Evolutionary conservation across 2,329 filamentous ascomycete species (phyloP).

Genomic region (Aspergillus sp.): DNA sequence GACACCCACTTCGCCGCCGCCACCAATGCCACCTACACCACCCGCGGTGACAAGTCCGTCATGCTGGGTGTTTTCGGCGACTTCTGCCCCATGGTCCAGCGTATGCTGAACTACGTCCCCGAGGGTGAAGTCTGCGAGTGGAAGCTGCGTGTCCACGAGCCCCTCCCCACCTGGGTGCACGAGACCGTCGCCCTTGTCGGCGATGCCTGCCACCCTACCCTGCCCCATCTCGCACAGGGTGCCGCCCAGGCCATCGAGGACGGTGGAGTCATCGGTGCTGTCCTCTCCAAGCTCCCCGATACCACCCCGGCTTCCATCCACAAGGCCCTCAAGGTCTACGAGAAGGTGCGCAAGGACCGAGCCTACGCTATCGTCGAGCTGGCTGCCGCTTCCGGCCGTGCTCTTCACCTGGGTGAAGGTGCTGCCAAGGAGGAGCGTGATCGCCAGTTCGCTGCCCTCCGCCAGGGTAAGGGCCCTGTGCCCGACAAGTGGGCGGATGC

Average conservation of each 20-base stretch:
- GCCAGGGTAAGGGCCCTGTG: constrained; percentile 49
- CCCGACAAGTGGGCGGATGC: constrained; percentile 70
- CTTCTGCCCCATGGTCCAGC: constrained; percentile 63
- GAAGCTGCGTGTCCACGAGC: constrained; percentile 64
- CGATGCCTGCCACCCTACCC: constrained; percentile 64
- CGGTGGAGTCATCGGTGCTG: constrained; percentile 57
- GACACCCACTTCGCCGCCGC: constrained; percentile 62
- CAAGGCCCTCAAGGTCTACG: constrained; percentile 58
- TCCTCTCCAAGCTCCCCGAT: constrained; percentile 52
- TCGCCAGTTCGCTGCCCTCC: constrained; percentile 56
- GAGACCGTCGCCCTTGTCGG: constrained; percentile 57
- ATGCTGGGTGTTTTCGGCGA: constrained; percentile 63
- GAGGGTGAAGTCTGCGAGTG: constrained; percentile 69
- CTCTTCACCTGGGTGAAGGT: constrained; percentile 59
- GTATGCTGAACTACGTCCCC: constrained; percentile 62
- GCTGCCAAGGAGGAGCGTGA: constrained; percentile 62
- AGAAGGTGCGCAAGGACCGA: constrained; percentile 57
- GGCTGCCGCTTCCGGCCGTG: constrained; percentile 56
- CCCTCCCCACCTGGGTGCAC: constrained; percentile 63
- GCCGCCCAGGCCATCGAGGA: constrained; percentile 68
- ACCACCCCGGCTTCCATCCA: constrained; percentile 50
- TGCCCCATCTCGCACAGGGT: constrained; percentile 65
- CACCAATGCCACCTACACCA: constrained; percentile 63
- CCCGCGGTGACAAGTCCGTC: constrained; percentile 59
- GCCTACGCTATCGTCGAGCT: constrained; percentile 60